Percentiles rank a stretch among this genome's conserved stretches.
These are phyloP conservation scores for Epicoccum sorghinum DNA, from an alignment of 2,329 filamentous ascomycete species.

Conservation along the genomic window DNA sequence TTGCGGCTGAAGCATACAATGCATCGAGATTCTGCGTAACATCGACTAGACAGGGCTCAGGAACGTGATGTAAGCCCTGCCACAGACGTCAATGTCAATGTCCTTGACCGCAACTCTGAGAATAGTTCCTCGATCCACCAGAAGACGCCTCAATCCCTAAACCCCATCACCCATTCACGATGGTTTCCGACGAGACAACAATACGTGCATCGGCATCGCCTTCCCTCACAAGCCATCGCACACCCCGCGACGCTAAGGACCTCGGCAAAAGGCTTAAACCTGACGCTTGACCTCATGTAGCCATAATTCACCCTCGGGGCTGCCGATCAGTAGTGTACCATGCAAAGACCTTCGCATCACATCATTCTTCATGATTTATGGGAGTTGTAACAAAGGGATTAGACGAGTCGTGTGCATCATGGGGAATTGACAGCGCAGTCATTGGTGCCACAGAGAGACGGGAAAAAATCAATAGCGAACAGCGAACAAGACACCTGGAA, in stretches of 20 bases:
- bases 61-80: neutral
- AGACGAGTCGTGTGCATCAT: neutral
- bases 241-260: conserved; percentile 10
- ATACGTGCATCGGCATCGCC: conserved; percentile 12
- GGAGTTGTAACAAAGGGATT: too few relatives aligned
- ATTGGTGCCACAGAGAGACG: too few relatives aligned
- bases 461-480: too few relatives aligned
- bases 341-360: neutral
- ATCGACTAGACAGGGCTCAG: conserved; percentile 3
- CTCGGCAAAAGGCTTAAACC: conserved; percentile 8
- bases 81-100: neutral
- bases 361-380: neutral
- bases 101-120: neutral
- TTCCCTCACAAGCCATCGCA: conserved; percentile 14
- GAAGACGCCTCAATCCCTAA: neutral
- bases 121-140: neutral
- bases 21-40: conserved; percentile 4
- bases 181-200: neutral
- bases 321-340: conserved; percentile 17
- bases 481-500: too few relatives aligned
- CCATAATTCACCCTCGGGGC: neutral
- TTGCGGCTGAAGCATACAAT: conserved; percentile 12
- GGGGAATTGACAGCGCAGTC: neutral
- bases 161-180: neutral
- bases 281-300: neutral